Conservation (phyloP, 495 filamentous ascomycete species). For the Penicillium parvum region DNA sequence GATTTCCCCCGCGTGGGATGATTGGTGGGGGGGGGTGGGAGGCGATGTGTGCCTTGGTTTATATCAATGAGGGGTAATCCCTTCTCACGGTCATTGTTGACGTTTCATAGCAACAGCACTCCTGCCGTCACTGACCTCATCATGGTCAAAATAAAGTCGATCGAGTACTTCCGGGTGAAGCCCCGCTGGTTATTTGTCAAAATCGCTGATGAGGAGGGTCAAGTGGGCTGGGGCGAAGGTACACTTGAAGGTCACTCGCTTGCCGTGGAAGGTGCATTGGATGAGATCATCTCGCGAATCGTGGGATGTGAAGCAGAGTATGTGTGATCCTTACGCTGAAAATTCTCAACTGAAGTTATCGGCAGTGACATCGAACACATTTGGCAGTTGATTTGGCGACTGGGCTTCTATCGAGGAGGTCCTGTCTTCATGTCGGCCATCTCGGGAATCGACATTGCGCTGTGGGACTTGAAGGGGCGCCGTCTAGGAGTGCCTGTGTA, state of each 20-base stretch:
- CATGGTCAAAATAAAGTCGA: constrained; percentile 67
- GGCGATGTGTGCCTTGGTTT: constrained; percentile 1
- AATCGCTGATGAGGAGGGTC: constrained; percentile 59
- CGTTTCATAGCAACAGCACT: no score
- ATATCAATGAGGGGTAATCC: constrained; percentile 1
- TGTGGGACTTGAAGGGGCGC: constrained; percentile 72
- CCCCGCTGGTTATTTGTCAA: constrained; percentile 84
- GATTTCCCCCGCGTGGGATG: constrained; percentile 18
- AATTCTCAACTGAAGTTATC: neutral
- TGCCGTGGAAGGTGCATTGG: constrained; percentile 74
- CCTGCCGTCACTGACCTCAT: neutral
- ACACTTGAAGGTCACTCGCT: constrained; percentile 74
- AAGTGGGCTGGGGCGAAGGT: constrained; percentile 75
- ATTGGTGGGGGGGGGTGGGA: neutral
- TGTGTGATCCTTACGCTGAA: constrained; percentile 4
- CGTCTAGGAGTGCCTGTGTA: constrained; percentile 65
- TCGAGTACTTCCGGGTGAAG: constrained; percentile 75
- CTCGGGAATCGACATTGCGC: constrained; percentile 73
- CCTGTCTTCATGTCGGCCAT: constrained; percentile 81
- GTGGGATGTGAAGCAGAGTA: constrained; percentile 76
- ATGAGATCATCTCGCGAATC: constrained; percentile 61
- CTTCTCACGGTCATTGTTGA: neutral
- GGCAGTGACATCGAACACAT: constrained; percentile 75
- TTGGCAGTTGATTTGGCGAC: constrained; percentile 70
- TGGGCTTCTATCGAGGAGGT: constrained; percentile 78